These are phyloP conservation scores for Pichia sp. DNA, from an alignment of 1,139 yeast species.

Conservation along the genomic window DNA sequence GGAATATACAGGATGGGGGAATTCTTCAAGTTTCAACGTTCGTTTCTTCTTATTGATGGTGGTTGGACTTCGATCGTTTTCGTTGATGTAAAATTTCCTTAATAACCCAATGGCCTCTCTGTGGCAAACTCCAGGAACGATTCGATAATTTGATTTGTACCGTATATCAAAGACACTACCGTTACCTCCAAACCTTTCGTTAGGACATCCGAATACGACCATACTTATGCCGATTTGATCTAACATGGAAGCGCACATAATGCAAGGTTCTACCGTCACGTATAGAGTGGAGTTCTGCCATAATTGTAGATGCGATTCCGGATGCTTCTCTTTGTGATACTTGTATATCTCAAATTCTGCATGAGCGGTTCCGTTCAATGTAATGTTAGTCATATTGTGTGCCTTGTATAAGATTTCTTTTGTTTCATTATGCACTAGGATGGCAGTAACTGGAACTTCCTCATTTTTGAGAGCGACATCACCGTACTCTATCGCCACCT, in stretches of 20 bases:
- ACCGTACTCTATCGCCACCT: conserved; percentile 45
- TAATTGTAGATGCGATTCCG: conserved; percentile 25
- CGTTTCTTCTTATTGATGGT: conserved; percentile 74
- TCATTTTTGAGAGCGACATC: conserved; percentile 44
- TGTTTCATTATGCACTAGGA: conserved; percentile 38
- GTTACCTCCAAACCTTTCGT: conserved; percentile 94
- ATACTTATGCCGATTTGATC: conserved; percentile 67
- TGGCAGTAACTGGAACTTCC: conserved; percentile 74
- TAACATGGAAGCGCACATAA: conserved; percentile 94
- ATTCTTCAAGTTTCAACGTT: conserved; percentile 57
- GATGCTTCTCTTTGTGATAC: conserved; percentile 31
- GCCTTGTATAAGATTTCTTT: conserved; percentile 64
- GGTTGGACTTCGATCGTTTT: conserved; percentile 77
- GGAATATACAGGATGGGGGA: conserved; percentile 50
- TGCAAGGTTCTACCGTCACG: conserved; percentile 97
- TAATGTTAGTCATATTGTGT: conserved; percentile 81
- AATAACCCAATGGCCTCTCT: conserved; percentile 78
- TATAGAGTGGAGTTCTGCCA: conserved; percentile 56
- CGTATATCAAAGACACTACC: conserved; percentile 75
- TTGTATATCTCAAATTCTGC: conserved; percentile 87
- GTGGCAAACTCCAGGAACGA: conserved; percentile 68
- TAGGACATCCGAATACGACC: conserved; percentile 88
- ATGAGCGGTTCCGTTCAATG: conserved; percentile 79
- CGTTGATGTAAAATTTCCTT: conserved; percentile 76
- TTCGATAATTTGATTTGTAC: conserved; percentile 32